Percentiles rank a stretch among this genome's conserved stretches.
phyloP scores from a whole-genome alignment of 1,284 basidiomycete species.

The Cutaneotrichosporon sp. region DNA sequence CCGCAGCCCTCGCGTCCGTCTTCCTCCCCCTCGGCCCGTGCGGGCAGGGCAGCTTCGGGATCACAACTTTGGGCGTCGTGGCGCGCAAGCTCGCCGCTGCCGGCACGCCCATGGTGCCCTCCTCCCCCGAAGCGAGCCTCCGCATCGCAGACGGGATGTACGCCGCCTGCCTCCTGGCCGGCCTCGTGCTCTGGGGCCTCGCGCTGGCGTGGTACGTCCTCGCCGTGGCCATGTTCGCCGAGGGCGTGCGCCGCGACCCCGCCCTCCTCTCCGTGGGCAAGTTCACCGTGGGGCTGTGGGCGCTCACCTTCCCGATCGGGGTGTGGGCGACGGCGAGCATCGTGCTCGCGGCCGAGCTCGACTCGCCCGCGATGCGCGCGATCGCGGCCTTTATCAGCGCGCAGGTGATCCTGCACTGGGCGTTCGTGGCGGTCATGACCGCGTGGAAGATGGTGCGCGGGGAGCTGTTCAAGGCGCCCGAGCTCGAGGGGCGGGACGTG shows the following conservation, averaged over 20 bases:
- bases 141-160: constrained; percentile 56
- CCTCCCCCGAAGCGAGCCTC: constrained; percentile 33
- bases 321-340: constrained; percentile 68
- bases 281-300: constrained; percentile 49
- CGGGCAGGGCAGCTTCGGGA: constrained; percentile 65
- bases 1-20: constrained; percentile 60
- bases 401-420: constrained; percentile 62
- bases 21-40: constrained; percentile 63
- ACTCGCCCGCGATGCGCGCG: constrained; percentile 59
- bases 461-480: constrained; percentile 58
- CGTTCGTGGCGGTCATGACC: constrained; percentile 58
- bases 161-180: constrained; percentile 39
- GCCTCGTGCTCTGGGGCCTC: constrained; percentile 56
- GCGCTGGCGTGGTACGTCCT: constrained; percentile 55
- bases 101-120: constrained; percentile 35
- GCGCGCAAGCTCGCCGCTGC: constrained; percentile 51
- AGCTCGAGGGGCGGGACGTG: constrained; percentile 24
- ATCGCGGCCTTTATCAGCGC: constrained; percentile 62
- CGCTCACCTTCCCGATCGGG: constrained; percentile 51
- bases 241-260: constrained; percentile 25
- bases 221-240: constrained; percentile 42
- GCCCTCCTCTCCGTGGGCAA: constrained; percentile 25
- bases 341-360: constrained; percentile 59
- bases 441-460: constrained; percentile 54
- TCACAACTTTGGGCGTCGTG: constrained; percentile 60